Base-by-base conservation (phyloP, 352 stramenopile genomes). In the Globisporangium iwayamae region DNA sequence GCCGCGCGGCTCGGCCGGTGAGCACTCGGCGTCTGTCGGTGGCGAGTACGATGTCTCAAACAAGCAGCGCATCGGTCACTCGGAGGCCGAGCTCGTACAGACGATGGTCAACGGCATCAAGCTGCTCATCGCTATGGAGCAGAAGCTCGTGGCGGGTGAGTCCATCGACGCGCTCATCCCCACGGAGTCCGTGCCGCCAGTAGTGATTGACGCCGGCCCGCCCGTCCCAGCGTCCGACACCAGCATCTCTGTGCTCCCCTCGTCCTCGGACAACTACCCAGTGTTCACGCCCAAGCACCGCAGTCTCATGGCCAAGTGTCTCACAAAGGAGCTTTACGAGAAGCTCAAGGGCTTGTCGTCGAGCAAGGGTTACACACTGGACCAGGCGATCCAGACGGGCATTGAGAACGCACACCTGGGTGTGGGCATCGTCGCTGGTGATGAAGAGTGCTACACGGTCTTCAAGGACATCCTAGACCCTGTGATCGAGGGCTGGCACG, bases 11-110 rank as follows among this genome's bases (percentile, higher is more conserved):
- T 84, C 69, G 3, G 87, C 87, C 6, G 87, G 89, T 22, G 89
- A 96, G 63, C 89, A 96, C 74, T 96, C 89, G 58, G 85, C 86
- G 9, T 94, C 91, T 45, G 89, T 88, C 38, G 87, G 91, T 47
- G 87, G 85, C 18, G 92, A 91, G 63, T 89, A 93, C 53, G 88
- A 96, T 54, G 90, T 97, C 38, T 96, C 88, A 18, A 93, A 93
- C 70, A 94, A 90, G 66, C 78, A 88, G 55, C 83, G 88, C 54
- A 89, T 97, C 56, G 90, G 87, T 61, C 90, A 96, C 69, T 96
- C 91, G 51, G 90, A 97, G 70, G 85, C 76, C 1, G 88, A 97
- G 63, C 89, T 97, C 68, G 89, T 97, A 64, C 80, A 81, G 62
- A 91, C 87, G 47, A 91, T 97, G 72, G 91, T 96, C 69, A 81